Base-by-base conservation (phyloP, 116 monocot species). In the Trichopus zeylanicus region DNA sequence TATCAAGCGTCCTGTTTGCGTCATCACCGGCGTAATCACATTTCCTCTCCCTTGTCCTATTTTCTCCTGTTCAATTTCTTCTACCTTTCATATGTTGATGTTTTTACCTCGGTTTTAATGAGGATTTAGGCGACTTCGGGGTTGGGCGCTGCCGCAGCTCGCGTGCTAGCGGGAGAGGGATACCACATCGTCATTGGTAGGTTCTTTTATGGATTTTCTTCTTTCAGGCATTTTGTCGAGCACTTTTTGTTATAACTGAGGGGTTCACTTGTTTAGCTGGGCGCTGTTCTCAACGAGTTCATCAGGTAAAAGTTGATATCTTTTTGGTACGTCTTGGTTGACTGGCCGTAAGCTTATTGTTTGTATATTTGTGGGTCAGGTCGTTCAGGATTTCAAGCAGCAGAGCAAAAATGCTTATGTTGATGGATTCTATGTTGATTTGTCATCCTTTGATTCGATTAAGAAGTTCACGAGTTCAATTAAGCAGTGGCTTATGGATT, bases 21-120 rank as follows among this genome's bases (percentile, higher is more conserved):
- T 94, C 31, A 58, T 94, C 57, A 94, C 89, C 6, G 94, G 89
- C 46, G 89, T 92, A 73, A n/a, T n/a, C n/a, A n/a, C n/a, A n/a
- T n/a, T 73, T 61, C 31, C 5, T 11, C 37, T n/a, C n/a, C n/a
- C n/a, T n/a, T n/a, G n/a, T n/a, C 51, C 32, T 46, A 26, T 35
- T 7, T 12, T 53, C 23, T 18, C 55, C 1, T 52, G n/a, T n/a
- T n/a, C n/a, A n/a, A n/a, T 49, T 61, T 19, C 6, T 4, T 9
- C 7, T 53, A 15, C 29, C 59, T 59, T n/a, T 22, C 7, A 56
- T 54, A 28, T 46, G 11, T 11, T 72, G 65, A 6, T 13, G 29
- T 19, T 15, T 18, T 53, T 23, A 4, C 51, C 7, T 57, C 25
- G 37, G n/a, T n/a, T 29, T 47, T 26, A 42, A 30, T 24, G 26